Evolutionary conservation across 306 rosid genomes (phyloP).

Genomic region (Vigna reflexopilosa): DNA sequence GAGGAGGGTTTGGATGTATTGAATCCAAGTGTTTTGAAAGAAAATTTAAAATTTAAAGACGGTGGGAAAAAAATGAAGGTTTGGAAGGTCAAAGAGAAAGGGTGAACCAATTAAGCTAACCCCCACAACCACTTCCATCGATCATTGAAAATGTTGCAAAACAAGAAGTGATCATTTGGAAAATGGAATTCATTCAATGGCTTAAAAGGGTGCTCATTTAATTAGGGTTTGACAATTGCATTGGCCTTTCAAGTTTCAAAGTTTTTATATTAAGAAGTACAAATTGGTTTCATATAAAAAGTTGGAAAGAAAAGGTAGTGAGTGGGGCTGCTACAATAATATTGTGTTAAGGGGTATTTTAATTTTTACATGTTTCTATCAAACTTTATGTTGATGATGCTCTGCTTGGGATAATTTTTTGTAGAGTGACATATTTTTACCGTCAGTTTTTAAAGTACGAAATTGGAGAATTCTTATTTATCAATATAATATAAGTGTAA

Average conservation of each 20-base stretch:
- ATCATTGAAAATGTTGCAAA: constrained; percentile 43
- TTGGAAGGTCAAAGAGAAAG: constrained; percentile 59
- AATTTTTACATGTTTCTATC: not conserved
- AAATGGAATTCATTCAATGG: constrained; percentile 40
- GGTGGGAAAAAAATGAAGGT: not conserved
- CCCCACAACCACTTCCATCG: constrained; percentile 55
- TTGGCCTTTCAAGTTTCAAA: constrained; percentile 24
- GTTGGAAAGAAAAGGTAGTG: not conserved
- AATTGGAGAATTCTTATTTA: too few species aligned
- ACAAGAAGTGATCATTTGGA: constrained; percentile 31
- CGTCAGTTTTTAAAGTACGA: too few species aligned
- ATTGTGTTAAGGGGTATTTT: not conserved
- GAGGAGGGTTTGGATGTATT: constrained; percentile 15
- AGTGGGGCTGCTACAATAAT: not conserved
- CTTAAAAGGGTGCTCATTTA: constrained; percentile 13
- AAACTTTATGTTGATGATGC: not conserved
- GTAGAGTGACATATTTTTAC: not conserved
- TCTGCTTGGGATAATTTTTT: not conserved
- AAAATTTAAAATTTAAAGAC: not conserved
- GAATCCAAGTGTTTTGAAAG: not conserved
- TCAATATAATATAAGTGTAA: too few species aligned
- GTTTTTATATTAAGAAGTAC: not conserved
- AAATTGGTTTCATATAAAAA: not conserved
- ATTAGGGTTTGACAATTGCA: constrained; percentile 26
- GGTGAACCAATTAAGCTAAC: constrained; percentile 72